Evolutionary conservation across 2,329 filamentous ascomycete genomes (phyloP).

Genomic region (Byssoonygena ceratinophila): DNA sequence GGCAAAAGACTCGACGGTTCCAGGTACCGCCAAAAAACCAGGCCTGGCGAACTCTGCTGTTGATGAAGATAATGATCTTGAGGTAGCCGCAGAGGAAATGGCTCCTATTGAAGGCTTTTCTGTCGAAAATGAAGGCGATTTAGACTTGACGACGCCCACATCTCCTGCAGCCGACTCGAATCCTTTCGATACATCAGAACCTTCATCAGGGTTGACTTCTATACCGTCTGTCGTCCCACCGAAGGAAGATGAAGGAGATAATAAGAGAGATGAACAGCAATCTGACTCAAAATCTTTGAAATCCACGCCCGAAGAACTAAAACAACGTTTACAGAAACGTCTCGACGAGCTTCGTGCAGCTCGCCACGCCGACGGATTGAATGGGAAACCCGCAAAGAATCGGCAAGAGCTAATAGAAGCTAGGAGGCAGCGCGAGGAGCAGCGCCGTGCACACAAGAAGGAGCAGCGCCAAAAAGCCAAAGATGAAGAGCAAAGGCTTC

Average conservation of each 20-base stretch:
- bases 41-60: constrained; percentile 6
- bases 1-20: constrained; percentile 13
- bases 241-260: constrained; percentile 20
- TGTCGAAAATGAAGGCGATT: constrained; percentile 32
- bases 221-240: constrained; percentile 53
- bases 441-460: constrained; percentile 81
- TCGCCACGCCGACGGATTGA: constrained; percentile 74
- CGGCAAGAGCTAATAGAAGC: constrained; percentile 87
- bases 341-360: constrained; percentile 76
- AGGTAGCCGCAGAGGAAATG: constrained; percentile 30
- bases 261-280: constrained; percentile 13
- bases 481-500: constrained; percentile 60
- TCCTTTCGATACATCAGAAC: constrained; percentile 42
- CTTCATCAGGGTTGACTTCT: constrained; percentile 51
- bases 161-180: constrained; percentile 46
- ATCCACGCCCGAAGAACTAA: constrained; percentile 62
- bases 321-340: constrained; percentile 66
- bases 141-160: constrained; percentile 35
- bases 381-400: constrained; percentile 72
- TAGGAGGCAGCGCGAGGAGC: constrained; percentile 73
- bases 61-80: constrained; percentile 19
- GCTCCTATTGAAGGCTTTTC: constrained; percentile 42
- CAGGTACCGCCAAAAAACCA: constrained; percentile 8
- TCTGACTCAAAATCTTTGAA: constrained; percentile 47
- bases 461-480: constrained; percentile 66